Base-by-base conservation (phyloP, 2,329 filamentous ascomycete genomes). In the Botrytis hyacinthi region DNA sequence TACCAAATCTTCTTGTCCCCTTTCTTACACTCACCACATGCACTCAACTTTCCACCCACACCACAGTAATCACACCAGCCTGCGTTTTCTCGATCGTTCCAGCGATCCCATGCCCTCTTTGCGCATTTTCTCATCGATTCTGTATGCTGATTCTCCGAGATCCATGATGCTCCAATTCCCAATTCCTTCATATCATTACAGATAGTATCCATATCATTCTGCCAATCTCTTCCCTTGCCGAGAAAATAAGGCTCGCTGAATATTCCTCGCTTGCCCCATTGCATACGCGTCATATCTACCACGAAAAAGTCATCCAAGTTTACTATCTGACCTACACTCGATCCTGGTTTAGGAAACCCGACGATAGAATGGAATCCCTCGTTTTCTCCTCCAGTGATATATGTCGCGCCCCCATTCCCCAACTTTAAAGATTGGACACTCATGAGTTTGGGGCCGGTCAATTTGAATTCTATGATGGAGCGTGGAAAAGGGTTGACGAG, bases 211-310 rank as follows among this genome's bases (percentile, higher is more conserved):
- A 73, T 74, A 12, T 10, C 12, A 18, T 44, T 20, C 22, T n/a
- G 6, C 26, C 44, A 71, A 4, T 48, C 65, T 5, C 40, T 51
- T 12, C 57, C 20, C 22, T 29, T 35, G 10, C 66, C 48, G 1
- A 70, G 51, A 35, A 37, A 74, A 29, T 74, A 74, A 2, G 29
- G 29, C 35, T 73, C 67, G 5, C 54, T 62, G 54, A 51, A 48
- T 4, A n/a, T 37, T 35, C 61, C 71, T 18, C n/a, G 32, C 32
- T 71, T 68, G 5, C 54, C 71, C 8, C 57, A 74, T 37, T 74
- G 73, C 54, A 69, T 61, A 5, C 67, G 48, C 26, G 48, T n/a
- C 26, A n/a, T 54, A n/a, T 54, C 48, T n/a, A 54, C 26, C 10
- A 54, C 48, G 48, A 16, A 16, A 16, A 54, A 16, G 2, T n/a